Base-by-base conservation (phyloP, 1,139 yeast genomes). In the Geotrichum histeridarum region DNA sequence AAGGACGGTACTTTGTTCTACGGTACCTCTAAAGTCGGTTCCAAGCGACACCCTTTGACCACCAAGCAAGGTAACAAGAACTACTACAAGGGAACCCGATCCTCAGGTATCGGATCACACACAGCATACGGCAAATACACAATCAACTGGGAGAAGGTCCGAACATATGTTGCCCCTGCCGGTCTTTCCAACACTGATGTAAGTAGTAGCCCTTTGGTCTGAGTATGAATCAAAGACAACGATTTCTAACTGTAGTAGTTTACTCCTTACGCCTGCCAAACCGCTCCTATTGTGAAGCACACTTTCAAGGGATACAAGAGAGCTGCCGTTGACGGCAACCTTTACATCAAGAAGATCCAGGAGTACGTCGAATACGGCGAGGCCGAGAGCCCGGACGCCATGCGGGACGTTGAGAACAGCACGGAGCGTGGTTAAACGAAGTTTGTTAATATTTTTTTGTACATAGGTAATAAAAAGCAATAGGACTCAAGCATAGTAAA, bases 11-110 rank as follows among this genome's bases (percentile, higher is more conserved):
- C 87, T 43, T 76, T 88, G 39, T 90, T 87, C 77, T 90, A 90
- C 68, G 96, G 96, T 52, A 65, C 74, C 48, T 73, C 84, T 37
- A 89, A 86, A 67, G 68, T 83, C 12, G 97, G 97, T 54, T 83
- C 90, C 62, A 88, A 85, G 67, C 82, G 99, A 74, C 82, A 85
- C 67, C 80, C 95, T 2, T 74, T 91, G 63, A 86, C 96, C 32
- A 85, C 96, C 36, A 93, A 93, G 67, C 93, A 89, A 68, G 98
- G 99, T 65, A 93, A 91, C 73, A 90, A 91, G 76, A 84, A 86
- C 65, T 88, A 78, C 73, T 93, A 94, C 73, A 93, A 91, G 70
- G 99, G 99, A 75, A 93, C 98, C 18, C 81, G 98, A 59, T 88
- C 99, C 5, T 80, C 95, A 1, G 97, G 98, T 70, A 82, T 89